Evolutionary conservation across 768 basidiomycete genomes (phyloP), one percentile per base, ranked within the genome.

Genomic region (Dioszegia aurantiaca): DNA sequence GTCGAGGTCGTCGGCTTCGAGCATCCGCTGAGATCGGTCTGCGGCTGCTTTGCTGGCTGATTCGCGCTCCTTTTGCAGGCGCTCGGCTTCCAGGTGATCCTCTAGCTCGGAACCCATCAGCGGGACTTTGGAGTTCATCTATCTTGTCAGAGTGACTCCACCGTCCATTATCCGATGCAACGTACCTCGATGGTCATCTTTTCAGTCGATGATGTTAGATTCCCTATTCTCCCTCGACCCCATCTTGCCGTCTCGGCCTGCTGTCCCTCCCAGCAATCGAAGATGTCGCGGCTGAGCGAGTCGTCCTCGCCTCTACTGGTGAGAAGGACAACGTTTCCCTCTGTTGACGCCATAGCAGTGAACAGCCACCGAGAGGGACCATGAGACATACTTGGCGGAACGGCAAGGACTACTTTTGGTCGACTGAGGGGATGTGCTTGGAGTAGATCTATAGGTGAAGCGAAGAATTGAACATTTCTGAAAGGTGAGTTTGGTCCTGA

Each of bases 401-500:
- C 87, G 0, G 92, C 90, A 16, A 99, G 82, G 60, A 99, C 89
- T 51, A 97, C 82, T 72, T 98, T 98, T 0, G 95, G 91, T 57
- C 89, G 85, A 63, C 87, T 86, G 2, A 88, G 87, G 0, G 90
- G 89, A 68, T 92, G 88, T 10, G 84, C 85, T 60, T 89, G 84
- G 44, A 87, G 79, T 51, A 98, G 81, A 8, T 87, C 83, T 66
- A 87, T 86, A 9, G 90, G 86, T 60, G 85, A 88, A 3, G 86
- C 80, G 78, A 92, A 97, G 75, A 94, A 90, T 70, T 92, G 89
- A n/a, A 99, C 80, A 73, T 91, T 84, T 67, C 94, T 97, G 69
- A 16, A 14, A 5, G 33, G 17, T 55, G 19, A 52, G 41, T 39
- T 40, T 30, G 4, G n/a, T 8, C 36, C 36, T 23, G 12, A 6